Evolutionary conservation across 768 basidiomycete species (phyloP), one percentile per base, ranked within the genome.

Genomic region (Macrolepiota dolichaula): DNA sequence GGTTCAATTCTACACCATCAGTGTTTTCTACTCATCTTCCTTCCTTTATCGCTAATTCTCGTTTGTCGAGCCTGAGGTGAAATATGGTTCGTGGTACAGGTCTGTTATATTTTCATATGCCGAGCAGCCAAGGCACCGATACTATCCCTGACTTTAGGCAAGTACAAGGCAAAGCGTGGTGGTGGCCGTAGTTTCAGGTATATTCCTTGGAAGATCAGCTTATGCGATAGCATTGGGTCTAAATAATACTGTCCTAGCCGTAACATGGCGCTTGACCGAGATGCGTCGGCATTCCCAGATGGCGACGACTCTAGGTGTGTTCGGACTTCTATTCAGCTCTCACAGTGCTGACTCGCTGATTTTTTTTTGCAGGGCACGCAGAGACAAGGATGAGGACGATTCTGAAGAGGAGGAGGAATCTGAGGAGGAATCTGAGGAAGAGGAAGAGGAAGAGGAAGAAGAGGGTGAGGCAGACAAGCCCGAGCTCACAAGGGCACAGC

Each of bases 141-240:
- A 4, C 55, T 25, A 50, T 62, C 25, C 24, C 25, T 38, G 55
- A 42, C 47, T 24, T 5, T 66, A 86, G 91, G 92, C 63, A 92
- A 89, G 74, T 92, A 84, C 77, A 94, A 94, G 81, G 80, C 85
- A 65, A 91, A 88, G 70, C 91, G 94, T 55, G 94, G 94, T 66
- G 94, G 94, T 38, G 94, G 94, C 55, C 84, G 94, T 63, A 87
- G 78, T 71, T 96, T 95, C 74, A 91, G 91, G 85, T 89, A 68
- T 54, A 70, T 57, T 12, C 32, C 49, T 49, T 53, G 71, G 57
- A 62, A 68, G n/a, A 65, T 56, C 50, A 24, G 22, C 9, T 17
- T 55, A 27, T n/a, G 38, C 32, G 27, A 58, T 54, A 37, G 37
- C 11, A 4, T 4, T 10, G 22, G 36, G 24, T 59, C 47, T 42